Evolutionary conservation across 805 yeast genomes (phyloP).

Genomic region (Starmerella stigmatis): DNA sequence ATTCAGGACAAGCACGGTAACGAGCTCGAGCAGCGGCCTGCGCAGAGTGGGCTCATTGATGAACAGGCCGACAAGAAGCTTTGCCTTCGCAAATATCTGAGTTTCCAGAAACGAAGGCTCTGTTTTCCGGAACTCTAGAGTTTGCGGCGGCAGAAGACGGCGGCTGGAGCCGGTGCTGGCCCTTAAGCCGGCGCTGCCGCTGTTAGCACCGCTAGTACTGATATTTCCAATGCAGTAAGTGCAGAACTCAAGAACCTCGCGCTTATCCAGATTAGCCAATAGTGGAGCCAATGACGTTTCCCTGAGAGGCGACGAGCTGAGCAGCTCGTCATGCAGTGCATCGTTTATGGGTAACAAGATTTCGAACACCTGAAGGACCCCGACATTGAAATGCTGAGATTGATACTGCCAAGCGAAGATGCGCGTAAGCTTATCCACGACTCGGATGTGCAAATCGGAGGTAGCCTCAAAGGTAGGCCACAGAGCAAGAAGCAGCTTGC

Average conservation of each 20-base stretch:
- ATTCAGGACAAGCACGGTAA: constrained; percentile 29
- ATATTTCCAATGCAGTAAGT: constrained; percentile 42
- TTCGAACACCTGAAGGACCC: constrained; percentile 21
- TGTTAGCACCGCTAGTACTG: too few relatives aligned
- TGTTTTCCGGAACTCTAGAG: constrained; percentile 14
- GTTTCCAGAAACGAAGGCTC: constrained; percentile 51
- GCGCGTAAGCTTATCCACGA: constrained; percentile 4
- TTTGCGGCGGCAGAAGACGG: too few relatives aligned
- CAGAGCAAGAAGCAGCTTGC: constrained; percentile 3
- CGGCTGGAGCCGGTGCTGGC: too few relatives aligned
- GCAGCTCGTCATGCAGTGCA: constrained; percentile 28
- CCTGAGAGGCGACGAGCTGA: constrained; percentile 27
- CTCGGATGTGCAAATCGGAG: constrained; percentile 8
- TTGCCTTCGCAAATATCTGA: constrained; percentile 45
- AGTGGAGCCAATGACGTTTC: constrained; percentile 32
- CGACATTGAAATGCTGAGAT: constrained; percentile 4
- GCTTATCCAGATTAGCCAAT: constrained; percentile 43
- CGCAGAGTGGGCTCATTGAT: constrained; percentile 41
- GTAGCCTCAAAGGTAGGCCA: constrained; percentile 13
- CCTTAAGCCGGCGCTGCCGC: too few relatives aligned
- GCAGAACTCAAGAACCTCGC: constrained; percentile 44
- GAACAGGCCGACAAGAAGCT: constrained; percentile 49
- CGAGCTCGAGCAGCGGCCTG: constrained; percentile 39
- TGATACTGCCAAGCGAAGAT: constrained; percentile 11
- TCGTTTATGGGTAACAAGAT: constrained; percentile 30